phyloP scores from a whole-genome alignment of 371 early-diverging fungal species.

The Modicella reniformis region DNA sequence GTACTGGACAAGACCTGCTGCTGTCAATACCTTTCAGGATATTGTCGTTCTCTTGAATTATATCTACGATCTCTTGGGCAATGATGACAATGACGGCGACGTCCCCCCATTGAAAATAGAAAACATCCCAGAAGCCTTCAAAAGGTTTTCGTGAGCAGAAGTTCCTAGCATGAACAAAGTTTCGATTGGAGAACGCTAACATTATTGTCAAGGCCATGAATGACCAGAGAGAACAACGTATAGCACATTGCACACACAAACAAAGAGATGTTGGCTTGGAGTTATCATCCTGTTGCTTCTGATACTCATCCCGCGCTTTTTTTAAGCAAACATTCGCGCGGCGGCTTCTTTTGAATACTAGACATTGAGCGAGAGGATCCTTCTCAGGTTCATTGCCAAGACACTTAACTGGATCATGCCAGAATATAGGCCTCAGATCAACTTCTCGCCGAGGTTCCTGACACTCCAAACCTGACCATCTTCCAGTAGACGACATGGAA shows the following conservation, averaged over 20 bases:
- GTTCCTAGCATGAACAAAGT: not conserved
- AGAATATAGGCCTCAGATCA: not conserved
- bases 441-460: not conserved
- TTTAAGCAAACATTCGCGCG: no score
- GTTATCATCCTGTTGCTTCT: not conserved
- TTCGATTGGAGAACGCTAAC: not conserved
- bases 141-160: not conserved
- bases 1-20: slow-evolving; percentile 9
- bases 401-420: not conserved
- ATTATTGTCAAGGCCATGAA: not conserved
- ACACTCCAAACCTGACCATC: not conserved
- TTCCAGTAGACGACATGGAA: not conserved
- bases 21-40: slow-evolving; percentile 22
- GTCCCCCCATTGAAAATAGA: not conserved
- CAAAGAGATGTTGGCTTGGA: not conserved
- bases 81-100: not conserved
- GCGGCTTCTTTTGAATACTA: not conserved
- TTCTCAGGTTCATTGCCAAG: not conserved
- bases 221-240: not conserved
- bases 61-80: slow-evolving; percentile 10
- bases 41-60: slow-evolving; percentile 16
- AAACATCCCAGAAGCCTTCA: slow-evolving; percentile 4
- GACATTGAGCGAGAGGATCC: not conserved
- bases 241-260: not conserved
- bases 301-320: not conserved